Base-by-base conservation (phyloP, 805 yeast species). In the Cyberlindnera misumaiensis region DNA sequence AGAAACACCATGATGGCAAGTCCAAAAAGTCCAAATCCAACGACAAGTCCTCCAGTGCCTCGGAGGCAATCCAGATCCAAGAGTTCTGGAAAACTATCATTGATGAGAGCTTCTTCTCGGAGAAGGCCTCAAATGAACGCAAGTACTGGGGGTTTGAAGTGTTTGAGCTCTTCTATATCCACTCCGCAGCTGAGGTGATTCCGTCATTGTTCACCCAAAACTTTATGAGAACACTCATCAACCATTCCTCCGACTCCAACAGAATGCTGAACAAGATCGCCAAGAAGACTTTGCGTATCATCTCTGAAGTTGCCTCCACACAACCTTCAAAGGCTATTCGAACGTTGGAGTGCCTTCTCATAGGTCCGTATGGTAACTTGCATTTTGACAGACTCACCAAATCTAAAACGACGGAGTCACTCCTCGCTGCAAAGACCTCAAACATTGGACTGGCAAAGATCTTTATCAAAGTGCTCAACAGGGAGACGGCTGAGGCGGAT, bases 101-200 rank as follows among this genome's bases (percentile, higher is more conserved):
- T 12, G 97, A 90, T 55, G 93, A 87, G 50, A 72, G 83, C 4
- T 75, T 84, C 43, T 89, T 90, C 49, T 67, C 84, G 5, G 77
- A 75, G 28, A 76, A 80, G 46, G 70, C 96, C 0, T 87, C 96
- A 1, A 75, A 80, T 25, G 97, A 89, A 58, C 69, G 96, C 41
- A 90, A 89, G 57, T 84, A 72, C 58, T 75, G 86, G 73, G 97
- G 96, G 0, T 77, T 89, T 50, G 83, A 83, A 48, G 72, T 88
- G 10, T 77, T 89, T 44, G 67, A 62, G 30, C 63, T 68, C 36
- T 68, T 77, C 39, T 55, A 80, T 6, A 53, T 58, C 31, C 40
- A 44, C 7, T 48, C 57, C 6, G 46, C 58, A 3, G 39, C 56
- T 4, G 38, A 53, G 10, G 32, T 49, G 4, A 45, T 58, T 1